phyloP scores from a whole-genome alignment of 2,329 filamentous ascomycete genomes.

The Gyromitra esculenta region DNA sequence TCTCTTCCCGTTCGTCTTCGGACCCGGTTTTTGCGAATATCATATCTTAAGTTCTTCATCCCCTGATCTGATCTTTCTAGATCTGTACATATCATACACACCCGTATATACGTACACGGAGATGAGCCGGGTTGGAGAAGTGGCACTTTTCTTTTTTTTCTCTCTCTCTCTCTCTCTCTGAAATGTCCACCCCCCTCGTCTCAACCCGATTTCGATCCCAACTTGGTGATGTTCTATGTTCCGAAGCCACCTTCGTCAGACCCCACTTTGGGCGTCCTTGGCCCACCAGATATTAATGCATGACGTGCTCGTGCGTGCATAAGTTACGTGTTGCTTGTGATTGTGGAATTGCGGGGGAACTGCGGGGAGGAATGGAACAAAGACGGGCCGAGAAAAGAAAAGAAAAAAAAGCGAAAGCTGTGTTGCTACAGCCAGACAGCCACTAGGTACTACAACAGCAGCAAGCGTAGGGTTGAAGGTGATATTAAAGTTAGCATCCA shows the following conservation, averaged over 20 bases:
- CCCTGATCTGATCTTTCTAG: constrained; percentile 41
- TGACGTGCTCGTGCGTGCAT: constrained; percentile 36
- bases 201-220: constrained; percentile 16
- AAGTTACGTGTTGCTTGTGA: constrained; percentile 4
- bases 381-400: constrained; percentile 33
- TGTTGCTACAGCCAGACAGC: background rate
- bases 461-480: too few species aligned
- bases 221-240: constrained; percentile 11
- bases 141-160: constrained; percentile 2
- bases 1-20: constrained; percentile 52
- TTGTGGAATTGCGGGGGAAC: constrained; percentile 21
- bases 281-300: background rate
- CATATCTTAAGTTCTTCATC: constrained; percentile 52
- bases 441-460: background rate
- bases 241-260: constrained; percentile 24
- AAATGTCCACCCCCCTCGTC: constrained; percentile 17
- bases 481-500: too few species aligned
- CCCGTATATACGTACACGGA: constrained; percentile 40
- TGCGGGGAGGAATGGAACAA: constrained; percentile 38
- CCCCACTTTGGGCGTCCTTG: constrained; percentile 20
- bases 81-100: constrained; percentile 50
- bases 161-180: background rate
- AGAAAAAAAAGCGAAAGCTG: constrained; percentile 9
- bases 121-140: constrained; percentile 9
- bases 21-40: constrained; percentile 53